phyloP scores from a whole-genome alignment of 139 green algal species.

The Microglena sp. region DNA sequence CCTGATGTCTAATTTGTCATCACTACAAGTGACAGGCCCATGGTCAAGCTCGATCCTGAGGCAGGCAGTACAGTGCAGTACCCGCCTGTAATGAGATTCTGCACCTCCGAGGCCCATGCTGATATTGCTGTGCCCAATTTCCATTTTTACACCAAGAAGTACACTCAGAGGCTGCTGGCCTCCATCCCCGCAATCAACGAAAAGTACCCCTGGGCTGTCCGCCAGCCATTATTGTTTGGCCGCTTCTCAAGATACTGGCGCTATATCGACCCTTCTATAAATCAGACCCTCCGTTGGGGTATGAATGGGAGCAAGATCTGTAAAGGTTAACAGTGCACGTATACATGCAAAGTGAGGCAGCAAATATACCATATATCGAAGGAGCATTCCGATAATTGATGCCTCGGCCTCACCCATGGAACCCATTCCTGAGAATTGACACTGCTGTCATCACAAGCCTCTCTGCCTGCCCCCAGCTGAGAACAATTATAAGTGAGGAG shows the following conservation, averaged over 20 bases:
- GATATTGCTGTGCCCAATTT: conserved; percentile 24
- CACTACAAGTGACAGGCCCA: conserved; percentile 17
- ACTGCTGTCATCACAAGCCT: no score
- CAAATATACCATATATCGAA: no score
- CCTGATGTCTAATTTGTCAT: conserved; percentile 33
- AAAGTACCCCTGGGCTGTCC: conserved; percentile 16
- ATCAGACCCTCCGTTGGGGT: background rate
- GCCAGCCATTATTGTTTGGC: conserved; percentile 11
- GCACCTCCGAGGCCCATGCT: conserved; percentile 14
- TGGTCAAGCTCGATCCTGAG: conserved; percentile 11
- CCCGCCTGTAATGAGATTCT: conserved; percentile 16
- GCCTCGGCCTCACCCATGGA: no score
- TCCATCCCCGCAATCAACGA: background rate
- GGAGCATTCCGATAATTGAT: no score
- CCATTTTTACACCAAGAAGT: conserved; percentile 39
- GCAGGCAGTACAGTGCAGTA: background rate
- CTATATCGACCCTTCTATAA: conserved; percentile 15
- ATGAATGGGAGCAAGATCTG: conserved; percentile 13
- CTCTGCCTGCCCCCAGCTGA: no score
- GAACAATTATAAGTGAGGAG: no score
- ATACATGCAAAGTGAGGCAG: conserved; percentile 20
- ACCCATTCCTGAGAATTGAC: no score
- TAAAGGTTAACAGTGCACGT: conserved; percentile 13
- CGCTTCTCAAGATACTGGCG: conserved; percentile 26
- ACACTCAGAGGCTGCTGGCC: conserved; percentile 15